Evolutionary conservation across 139 green algal genomes (phyloP).

Genomic region (Tetraselmis chui): DNA sequence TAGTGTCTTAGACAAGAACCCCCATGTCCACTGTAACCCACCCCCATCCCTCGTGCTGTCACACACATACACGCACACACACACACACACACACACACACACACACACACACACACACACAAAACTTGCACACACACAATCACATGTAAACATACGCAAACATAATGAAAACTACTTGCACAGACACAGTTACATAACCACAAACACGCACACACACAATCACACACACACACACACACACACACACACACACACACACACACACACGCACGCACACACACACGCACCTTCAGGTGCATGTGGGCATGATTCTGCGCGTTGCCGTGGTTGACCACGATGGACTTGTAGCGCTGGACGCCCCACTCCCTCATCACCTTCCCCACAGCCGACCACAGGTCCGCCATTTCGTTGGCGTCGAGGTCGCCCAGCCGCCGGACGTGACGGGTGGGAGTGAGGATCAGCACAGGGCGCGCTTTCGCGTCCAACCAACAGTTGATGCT

Average conservation of each 20-base stretch:
- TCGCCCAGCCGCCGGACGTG: constrained; percentile 1
- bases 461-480: constrained; percentile 5
- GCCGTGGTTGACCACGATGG: constrained; percentile 11
- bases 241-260: background rate
- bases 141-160: background rate
- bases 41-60: background rate
- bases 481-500: constrained; percentile 11
- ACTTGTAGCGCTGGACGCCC: background rate
- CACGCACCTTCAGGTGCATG: constrained; percentile 8
- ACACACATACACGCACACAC: background rate
- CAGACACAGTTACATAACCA: no score
- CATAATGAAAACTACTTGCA: no score
- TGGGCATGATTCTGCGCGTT: constrained; percentile 11
- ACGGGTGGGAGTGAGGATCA: constrained; percentile 7
- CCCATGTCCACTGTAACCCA: background rate
- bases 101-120: background rate
- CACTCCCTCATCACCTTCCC: background rate
- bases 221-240: background rate
- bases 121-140: background rate
- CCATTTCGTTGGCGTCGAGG: background rate
- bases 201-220: background rate
- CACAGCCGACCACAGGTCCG: background rate
- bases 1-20: background rate
- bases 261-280: background rate
- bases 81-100: background rate